Evolutionary conservation across 2,329 filamentous ascomycete species (phyloP).

Genomic region (Xylariaceae sp.): DNA sequence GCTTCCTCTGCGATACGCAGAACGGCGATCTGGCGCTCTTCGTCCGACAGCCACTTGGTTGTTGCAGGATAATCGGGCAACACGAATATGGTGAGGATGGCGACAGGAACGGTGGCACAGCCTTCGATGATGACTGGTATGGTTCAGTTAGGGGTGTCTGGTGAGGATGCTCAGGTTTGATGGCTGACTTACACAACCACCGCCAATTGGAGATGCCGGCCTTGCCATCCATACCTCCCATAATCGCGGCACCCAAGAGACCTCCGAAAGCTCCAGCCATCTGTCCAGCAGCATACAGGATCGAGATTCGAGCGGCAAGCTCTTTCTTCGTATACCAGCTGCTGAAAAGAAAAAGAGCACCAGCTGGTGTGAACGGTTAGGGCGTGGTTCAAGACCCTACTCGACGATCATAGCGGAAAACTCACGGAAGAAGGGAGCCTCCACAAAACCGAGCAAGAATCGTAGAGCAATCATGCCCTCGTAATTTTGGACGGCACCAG

Average conservation of each 20-base stretch:
- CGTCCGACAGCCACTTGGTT: conserved; percentile 38
- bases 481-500: conserved; percentile 8
- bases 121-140: not conserved
- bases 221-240: conserved; percentile 29
- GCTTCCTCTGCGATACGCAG: conserved; percentile 29
- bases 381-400: too few relatives aligned
- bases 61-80: conserved; percentile 34
- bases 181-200: conserved; percentile 18
- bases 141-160: not conserved
- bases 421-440: conserved; percentile 8
- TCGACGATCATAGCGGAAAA: too few relatives aligned
- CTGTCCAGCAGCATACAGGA: conserved; percentile 37
- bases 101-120: not conserved
- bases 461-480: conserved; percentile 7
- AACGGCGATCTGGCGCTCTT: conserved; percentile 39
- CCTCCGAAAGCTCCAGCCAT: conserved; percentile 34
- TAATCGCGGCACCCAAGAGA: conserved; percentile 36
- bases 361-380: conserved; percentile 22
- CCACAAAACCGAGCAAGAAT: conserved; percentile 8
- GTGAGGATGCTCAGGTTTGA: conserved; percentile 5
- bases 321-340: conserved; percentile 48
- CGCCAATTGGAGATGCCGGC: conserved; percentile 32
- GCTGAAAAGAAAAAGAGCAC: conserved; percentile 43
- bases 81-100: conserved; percentile 14
- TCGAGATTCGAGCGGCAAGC: conserved; percentile 32